These are phyloP conservation scores for Sextonia rubra DNA, from an alignment of 164 flowering plant genomes.

Conservation along the genomic window DNA sequence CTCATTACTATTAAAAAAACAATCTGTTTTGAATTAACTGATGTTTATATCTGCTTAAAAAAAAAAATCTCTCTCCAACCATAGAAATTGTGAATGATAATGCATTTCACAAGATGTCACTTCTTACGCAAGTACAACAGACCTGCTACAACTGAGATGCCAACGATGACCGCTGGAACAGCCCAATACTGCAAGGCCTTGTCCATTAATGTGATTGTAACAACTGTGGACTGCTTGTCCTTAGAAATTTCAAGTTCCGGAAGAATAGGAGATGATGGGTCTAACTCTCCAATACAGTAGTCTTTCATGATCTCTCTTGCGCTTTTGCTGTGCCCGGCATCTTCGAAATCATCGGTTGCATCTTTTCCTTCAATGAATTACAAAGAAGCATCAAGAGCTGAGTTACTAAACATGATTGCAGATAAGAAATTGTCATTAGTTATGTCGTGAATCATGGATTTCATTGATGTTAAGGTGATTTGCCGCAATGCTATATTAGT, in stretches of 20 bases:
- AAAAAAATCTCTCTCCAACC: background rate
- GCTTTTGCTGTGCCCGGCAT: slow-evolving; percentile 81
- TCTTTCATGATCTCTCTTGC: slow-evolving; percentile 69
- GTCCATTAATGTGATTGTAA: slow-evolving; percentile 30
- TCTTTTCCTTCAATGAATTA: slow-evolving; percentile 58
- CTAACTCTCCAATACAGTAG: slow-evolving; percentile 84
- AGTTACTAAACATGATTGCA: background rate
- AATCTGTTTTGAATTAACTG: slow-evolving; percentile 5
- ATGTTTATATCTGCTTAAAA: background rate
- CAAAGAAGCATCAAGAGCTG: too few species aligned
- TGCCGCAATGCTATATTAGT: background rate
- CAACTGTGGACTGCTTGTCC: slow-evolving; percentile 18
- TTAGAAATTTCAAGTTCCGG: slow-evolving; percentile 37
- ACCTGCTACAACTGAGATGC: slow-evolving; percentile 50
- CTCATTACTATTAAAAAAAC: slow-evolving; percentile 14
- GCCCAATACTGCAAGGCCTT: slow-evolving; percentile 60
- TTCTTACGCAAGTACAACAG: slow-evolving; percentile 51
- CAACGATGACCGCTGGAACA: slow-evolving; percentile 52
- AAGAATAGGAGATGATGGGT: slow-evolving; percentile 42
- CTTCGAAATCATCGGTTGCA: slow-evolving; percentile 91
- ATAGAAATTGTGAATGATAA: background rate
- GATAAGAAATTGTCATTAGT: background rate
- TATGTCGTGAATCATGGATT: background rate
- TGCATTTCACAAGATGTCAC: slow-evolving; percentile 13
- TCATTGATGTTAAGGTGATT: background rate